Evolutionary conservation across 768 basidiomycete genomes (phyloP), one percentile per base, ranked within the genome.

Genomic region (Collybia mongolica): DNA sequence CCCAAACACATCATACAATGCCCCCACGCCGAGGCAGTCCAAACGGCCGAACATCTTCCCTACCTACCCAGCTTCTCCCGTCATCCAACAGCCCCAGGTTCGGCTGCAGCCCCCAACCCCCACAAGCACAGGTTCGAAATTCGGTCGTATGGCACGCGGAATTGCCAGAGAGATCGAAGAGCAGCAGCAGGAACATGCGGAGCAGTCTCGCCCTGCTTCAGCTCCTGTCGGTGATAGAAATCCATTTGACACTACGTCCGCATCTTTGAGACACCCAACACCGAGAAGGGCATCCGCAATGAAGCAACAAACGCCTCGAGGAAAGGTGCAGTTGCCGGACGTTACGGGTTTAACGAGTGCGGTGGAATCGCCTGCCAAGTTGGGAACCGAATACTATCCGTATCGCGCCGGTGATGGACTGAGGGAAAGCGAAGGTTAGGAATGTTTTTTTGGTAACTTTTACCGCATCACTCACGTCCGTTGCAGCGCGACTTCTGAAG

Each of bases 321-420:
- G 68, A 23, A 75, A 74, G 28, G 62, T 90, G 17, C 79, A 84
- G 44, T 69, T 92, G 2, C 91, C 90, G 1, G 92, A 93, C 58
- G 82, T 94, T 3, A 94, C 92, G 6, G 92, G 91, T 0, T 65
- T 93, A 8, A 93, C 89, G 0, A 84, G 76, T 39, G 91, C 87
- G 0, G 83, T 92, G 12, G 81, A 82, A 45, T 87, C 87, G 3
- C 91, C 92, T 1, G 80, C 82, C 0, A 86, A 80, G 55, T 69
- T 68, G 2, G 74, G 74, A 14, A 55, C 74, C 12, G 74, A 79
- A 24, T 84, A 86, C 54, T 71, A 76, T 54, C 59, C 67, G 0
- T 79, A 84, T 53, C 70, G 67, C 26, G 72, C 70, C 8, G 72
- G 78, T 20, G 72, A 69, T 5, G 68, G 72, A 55, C 76, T 70